These are phyloP conservation scores for Didymella sp. DNA, from an alignment of 2,329 filamentous ascomycete species.

Conservation along the genomic window DNA sequence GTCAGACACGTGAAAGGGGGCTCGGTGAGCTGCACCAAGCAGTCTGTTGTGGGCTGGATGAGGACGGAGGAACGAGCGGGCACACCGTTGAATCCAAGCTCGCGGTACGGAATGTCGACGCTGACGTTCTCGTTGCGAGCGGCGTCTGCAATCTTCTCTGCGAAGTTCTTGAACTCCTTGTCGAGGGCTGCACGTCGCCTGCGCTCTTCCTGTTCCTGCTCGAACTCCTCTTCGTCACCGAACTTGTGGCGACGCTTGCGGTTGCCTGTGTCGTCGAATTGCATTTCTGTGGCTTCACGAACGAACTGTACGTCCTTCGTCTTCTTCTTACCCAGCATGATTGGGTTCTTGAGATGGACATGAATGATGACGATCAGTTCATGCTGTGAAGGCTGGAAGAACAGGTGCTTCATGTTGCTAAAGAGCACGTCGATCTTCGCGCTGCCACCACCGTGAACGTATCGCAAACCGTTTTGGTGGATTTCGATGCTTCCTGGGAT, in stretches of 20 bases:
- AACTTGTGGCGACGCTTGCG: constrained; percentile 97
- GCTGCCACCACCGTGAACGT: constrained; percentile 77
- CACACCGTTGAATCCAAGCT: constrained; percentile 95
- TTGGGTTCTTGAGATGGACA: constrained; percentile 95
- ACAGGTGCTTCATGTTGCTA: constrained; percentile 97
- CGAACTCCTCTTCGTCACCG: constrained; percentile 97
- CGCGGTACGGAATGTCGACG: constrained; percentile 95
- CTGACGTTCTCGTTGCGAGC: constrained; percentile 89
- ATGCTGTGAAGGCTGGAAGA: constrained; percentile 97
- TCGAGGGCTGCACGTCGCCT: constrained; percentile 90
- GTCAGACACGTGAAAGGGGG: constrained; percentile 96
- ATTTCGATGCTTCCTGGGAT: constrained; percentile 96
- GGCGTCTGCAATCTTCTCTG: constrained; percentile 96
- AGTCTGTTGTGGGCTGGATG: constrained; percentile 95
- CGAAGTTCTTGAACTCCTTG: constrained; percentile 93
- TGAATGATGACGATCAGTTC: constrained; percentile 98
- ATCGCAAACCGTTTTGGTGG: constrained; percentile 98
- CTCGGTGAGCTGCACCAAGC: constrained; percentile 94
- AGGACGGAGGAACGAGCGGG: constrained; percentile 95
- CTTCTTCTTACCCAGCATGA: constrained; percentile 98
- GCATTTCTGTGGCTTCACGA: constrained; percentile 95
- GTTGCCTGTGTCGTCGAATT: constrained; percentile 98
- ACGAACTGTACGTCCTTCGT: constrained; percentile 99
- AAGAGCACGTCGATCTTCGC: constrained; percentile 93
- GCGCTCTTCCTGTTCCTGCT: constrained; percentile 96